phyloP scores from a whole-genome alignment of 1,284 basidiomycete genomes.

The Sanghuangporus weigelae region DNA sequence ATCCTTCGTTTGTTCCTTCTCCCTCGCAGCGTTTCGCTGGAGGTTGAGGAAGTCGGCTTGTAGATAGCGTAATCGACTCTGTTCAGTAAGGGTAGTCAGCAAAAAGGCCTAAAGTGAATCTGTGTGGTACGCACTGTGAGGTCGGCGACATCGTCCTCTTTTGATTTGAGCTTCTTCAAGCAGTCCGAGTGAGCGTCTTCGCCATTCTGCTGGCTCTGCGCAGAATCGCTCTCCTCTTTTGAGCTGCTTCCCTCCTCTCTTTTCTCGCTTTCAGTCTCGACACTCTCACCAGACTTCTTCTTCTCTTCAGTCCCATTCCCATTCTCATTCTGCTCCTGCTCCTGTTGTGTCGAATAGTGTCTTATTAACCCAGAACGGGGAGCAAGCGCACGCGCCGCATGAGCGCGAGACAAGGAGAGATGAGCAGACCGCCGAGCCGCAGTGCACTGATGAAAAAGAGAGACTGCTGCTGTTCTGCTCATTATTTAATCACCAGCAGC shows the following conservation, averaged over 20 bases:
- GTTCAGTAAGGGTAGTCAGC: constrained; percentile 1
- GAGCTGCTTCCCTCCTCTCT: constrained; percentile 22
- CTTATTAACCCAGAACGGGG: constrained; percentile 21
- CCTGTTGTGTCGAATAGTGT: constrained; percentile 24
- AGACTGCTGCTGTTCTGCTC: constrained; percentile 45
- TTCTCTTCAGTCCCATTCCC: background rate
- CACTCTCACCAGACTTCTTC: background rate
- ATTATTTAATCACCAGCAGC: constrained; percentile 29
- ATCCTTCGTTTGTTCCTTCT: constrained; percentile 89
- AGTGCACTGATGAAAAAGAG: constrained; percentile 52
- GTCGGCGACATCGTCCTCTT: constrained; percentile 69
- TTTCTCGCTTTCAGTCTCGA: constrained; percentile 22
- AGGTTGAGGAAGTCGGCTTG: constrained; percentile 96
- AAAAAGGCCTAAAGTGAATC: constrained; percentile 2
- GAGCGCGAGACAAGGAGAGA: background rate
- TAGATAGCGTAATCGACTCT: constrained; percentile 83
- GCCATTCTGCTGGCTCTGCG: constrained; percentile 12
- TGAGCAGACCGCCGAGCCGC: constrained; percentile 19
- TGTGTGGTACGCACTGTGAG: constrained; percentile 53
- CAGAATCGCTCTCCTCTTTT: constrained; percentile 13
- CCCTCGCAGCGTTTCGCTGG: constrained; percentile 83
- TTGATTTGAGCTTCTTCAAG: constrained; percentile 54
- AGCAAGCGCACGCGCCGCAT: background rate
- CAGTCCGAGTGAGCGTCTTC: constrained; percentile 32
- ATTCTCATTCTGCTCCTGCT: constrained; percentile 31